Evolutionary conservation across 768 basidiomycete species (phyloP), one percentile per base, ranked within the genome.

Genomic region (Coprinopsis sp.): DNA sequence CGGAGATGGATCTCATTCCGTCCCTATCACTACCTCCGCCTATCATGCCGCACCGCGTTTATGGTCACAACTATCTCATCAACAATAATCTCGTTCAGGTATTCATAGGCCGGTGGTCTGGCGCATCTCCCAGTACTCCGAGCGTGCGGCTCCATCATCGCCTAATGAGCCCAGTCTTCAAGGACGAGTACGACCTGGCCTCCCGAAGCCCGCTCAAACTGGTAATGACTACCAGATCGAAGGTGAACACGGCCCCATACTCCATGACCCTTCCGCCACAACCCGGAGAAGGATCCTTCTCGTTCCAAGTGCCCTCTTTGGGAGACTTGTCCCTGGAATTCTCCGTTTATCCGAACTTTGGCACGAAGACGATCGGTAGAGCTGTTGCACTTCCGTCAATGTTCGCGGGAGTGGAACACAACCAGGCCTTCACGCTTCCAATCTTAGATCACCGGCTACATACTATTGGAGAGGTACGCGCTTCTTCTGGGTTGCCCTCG

Each of bases 41-140:
- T 2, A 97, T 97, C 61, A 95, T 99, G 79, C 93, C 96, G 23
- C 91, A 97, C 61, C 82, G 92, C 44, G 88, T 95, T 25, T 99
- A 99, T 62, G 95, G 95, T 6, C 95, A 99, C 69, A 95, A 91
- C 59, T 92, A 89, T 64, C 76, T 99, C 42, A 91, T 95, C 64
- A 84, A 81, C 58, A 82, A 82, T 39, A 82, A 82, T 58, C 73
- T 98, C 27, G 81, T 98, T 4, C 89, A 95, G 57, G 74, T 99
- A 36, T 81, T 86, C 0, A 79, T 98, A 34, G 92, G 91, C 2
- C 79, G 81, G 51, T 74, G 78, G 45, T 74, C 79, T 6, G 64
- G 67, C 27, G 56, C 56, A 29, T 49, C 57, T 47, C 56, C 64
- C 14, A 64, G 56, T 30, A 58, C 58, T 47, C 71, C 65, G 47